These are phyloP conservation scores for Pyrus bretschneideri DNA, from an alignment of 306 rosid genomes.

Conservation along the genomic window DNA sequence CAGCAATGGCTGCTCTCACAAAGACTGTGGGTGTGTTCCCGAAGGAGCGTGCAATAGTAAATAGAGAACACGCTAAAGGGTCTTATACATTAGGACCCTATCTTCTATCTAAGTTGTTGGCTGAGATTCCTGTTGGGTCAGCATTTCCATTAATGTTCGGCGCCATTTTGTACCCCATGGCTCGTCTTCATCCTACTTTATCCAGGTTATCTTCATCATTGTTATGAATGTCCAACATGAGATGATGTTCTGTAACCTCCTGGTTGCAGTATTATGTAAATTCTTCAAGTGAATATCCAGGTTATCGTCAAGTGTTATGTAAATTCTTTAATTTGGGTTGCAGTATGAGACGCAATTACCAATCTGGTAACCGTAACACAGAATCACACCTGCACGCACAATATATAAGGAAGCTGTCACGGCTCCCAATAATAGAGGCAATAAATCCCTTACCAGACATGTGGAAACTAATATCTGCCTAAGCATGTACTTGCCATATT, in stretches of 20 bases:
- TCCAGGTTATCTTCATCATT: constrained; percentile 41
- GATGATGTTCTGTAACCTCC: constrained; percentile 7
- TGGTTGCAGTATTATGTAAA: too few species aligned
- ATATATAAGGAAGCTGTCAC: neutral
- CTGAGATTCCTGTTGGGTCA: constrained; percentile 88
- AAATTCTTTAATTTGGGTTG: neutral
- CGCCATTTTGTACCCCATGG: constrained; percentile 86
- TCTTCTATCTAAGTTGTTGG: constrained; percentile 79
- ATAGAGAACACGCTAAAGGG: constrained; percentile 84
- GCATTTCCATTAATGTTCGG: constrained; percentile 92
- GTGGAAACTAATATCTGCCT: neutral
- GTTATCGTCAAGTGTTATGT: neutral
- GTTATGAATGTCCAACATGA: neutral
- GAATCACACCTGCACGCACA: neutral
- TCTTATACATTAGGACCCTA: constrained; percentile 90
- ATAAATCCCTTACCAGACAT: neutral
- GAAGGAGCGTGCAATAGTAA: constrained; percentile 82
- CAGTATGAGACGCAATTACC: neutral
- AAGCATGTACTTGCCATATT: neutral
- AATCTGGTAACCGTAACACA: neutral
- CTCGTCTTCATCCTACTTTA: constrained; percentile 82
- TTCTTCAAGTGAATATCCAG: too few species aligned
- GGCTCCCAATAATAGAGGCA: neutral
- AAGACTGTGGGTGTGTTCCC: constrained; percentile 88
- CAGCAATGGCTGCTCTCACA: constrained; percentile 98